phyloP scores from a whole-genome alignment of 139 green algal species.

The Trebouxia sp. region DNA sequence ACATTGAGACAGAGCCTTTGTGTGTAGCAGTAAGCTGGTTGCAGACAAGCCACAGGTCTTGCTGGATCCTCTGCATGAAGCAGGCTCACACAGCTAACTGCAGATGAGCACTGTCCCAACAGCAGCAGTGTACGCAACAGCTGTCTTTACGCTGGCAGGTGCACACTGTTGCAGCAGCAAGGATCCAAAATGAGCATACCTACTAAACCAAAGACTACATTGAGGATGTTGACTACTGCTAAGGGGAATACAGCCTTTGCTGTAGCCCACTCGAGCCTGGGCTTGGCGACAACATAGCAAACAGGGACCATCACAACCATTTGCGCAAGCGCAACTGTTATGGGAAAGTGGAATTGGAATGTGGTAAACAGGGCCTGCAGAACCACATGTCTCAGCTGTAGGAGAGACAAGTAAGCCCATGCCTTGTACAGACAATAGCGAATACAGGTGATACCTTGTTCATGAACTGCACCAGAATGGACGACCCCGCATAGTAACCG shows the following conservation, averaged over 20 bases:
- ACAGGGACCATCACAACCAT: conserved; percentile 65
- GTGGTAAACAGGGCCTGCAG: conserved; percentile 68
- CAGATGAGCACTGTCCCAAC: too few species aligned
- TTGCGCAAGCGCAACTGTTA: conserved; percentile 66
- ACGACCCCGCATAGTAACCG: conserved; percentile 59
- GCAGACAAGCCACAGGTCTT: too few species aligned
- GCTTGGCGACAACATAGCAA: conserved; percentile 54
- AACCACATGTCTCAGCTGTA: too few species aligned
- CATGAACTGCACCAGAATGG: conserved; percentile 68
- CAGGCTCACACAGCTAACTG: too few species aligned
- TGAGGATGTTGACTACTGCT: conserved; percentile 68
- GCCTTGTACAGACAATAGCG: neutral
- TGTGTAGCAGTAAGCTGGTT: too few species aligned
- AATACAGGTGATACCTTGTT: conserved; percentile 56
- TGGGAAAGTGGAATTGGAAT: conserved; percentile 64
- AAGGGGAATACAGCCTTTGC: conserved; percentile 49
- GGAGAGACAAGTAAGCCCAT: neutral
- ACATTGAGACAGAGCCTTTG: too few species aligned
- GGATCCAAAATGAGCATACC: conserved; percentile 35
- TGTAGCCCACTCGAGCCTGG: conserved; percentile 42
- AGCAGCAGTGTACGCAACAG: too few species aligned
- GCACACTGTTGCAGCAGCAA: neutral
- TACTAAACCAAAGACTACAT: conserved; percentile 65
- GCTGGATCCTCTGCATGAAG: too few species aligned
- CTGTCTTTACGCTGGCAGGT: neutral